Conservation (phyloP, 2,329 filamentous ascomycete species). For the Tolypocladium album region DNA sequence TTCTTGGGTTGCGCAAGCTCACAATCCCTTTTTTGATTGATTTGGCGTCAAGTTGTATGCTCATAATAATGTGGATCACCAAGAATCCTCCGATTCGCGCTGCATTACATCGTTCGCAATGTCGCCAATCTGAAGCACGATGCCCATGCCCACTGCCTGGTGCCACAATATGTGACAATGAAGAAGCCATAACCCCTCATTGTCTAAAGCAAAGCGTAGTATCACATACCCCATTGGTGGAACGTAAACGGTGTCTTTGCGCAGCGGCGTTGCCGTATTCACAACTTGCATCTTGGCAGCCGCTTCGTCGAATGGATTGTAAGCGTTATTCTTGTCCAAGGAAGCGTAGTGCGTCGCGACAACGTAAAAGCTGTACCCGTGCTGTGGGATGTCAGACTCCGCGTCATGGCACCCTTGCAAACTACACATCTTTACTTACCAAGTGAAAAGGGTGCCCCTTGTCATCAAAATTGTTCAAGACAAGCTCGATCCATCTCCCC, state of each 20-base stretch:
- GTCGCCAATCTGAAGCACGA: conserved; percentile 5
- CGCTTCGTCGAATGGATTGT: conserved; percentile 7
- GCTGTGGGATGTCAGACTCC: conserved; percentile 3
- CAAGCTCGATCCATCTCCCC: conserved; percentile 31
- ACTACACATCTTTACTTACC: conserved; percentile 14
- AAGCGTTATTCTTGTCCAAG: conserved; percentile 3
- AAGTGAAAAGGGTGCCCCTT: conserved; percentile 38
- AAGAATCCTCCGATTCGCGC: background rate
- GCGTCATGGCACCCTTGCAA: background rate
- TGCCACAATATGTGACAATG: conserved; percentile 27
- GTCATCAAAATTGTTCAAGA: conserved; percentile 40
- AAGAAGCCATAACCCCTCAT: conserved; percentile 25
- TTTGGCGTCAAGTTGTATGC: background rate
- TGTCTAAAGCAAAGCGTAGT: conserved; percentile 21
- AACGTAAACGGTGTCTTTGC: conserved; percentile 20
- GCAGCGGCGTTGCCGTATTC: conserved; percentile 13
- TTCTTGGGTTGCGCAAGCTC: background rate
- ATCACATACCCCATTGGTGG: conserved; percentile 23
- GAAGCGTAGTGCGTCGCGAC: conserved; percentile 3
- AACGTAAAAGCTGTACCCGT: conserved; percentile 9
- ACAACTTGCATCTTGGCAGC: background rate
- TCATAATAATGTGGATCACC: conserved; percentile 2
- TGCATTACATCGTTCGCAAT: background rate
- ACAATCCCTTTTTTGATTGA: background rate
- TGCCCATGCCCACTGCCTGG: conserved; percentile 21